Base-by-base conservation (phyloP, 2,329 filamentous ascomycete genomes). In the Fusarium nematophilum region DNA sequence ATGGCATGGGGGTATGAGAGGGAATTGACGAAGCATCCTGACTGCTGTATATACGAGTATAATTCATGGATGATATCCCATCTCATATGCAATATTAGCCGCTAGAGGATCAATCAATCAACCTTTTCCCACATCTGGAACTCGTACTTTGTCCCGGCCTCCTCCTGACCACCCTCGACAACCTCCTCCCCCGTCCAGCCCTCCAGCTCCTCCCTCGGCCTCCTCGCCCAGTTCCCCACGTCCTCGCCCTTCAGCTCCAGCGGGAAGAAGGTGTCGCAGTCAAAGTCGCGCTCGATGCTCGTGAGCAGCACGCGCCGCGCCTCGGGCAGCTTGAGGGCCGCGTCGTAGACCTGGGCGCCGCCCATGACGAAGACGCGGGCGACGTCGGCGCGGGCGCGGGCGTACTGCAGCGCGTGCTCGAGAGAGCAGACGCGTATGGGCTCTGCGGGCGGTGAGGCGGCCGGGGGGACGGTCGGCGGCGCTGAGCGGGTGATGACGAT, bases 331-430 rank as follows among this genome's bases (percentile, higher is more conserved):
- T 77, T 72, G 70, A 98, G 79, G 11, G 92, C 89, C 17, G 88
- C 84, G 31, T 79, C 80, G 76, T 98, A 99, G 63, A 98, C 89
- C 77, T 93, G 90, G 51, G 87, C 90, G 5, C 95, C 95, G 18
- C 95, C 95, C 68, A 99, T 97, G 36, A 98, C 85, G 75, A 93
- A 98, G 4, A 92, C 82, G 66, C 85, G 84, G 8, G 82, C 84
- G 27, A 88, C 66, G 34, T 62, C 65, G 46, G 73, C 71, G 40
- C 82, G 71, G 23, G 66, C 69, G 30, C 68, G 63, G n/a, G 83
- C 76, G 49, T 79, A 80, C 40, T 70, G 68, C 34, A 91, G 64
- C 3, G 88, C 88, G 43, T 79, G 76, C 50, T 86, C 83, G 4
- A 92, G 73, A 9, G 87, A 87, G 1, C 75, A 71, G 4, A 85